Evolutionary conservation across 2,329 filamentous ascomycete genomes (phyloP), one percentile per base, ranked within the genome.

Genomic region (Teratosphaeria pseudoeucalypti): DNA sequence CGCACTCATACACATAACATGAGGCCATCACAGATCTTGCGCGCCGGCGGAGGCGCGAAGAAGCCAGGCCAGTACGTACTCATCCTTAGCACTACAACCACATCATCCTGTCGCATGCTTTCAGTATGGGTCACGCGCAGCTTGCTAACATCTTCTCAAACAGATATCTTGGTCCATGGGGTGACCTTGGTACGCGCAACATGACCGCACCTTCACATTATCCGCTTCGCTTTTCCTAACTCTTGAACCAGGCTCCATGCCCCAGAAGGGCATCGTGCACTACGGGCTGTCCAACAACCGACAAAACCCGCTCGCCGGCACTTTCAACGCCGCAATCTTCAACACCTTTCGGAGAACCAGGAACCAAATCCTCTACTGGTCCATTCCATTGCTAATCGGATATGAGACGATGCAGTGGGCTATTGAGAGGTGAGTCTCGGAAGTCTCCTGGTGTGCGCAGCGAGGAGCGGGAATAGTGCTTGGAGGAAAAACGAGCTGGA

Each of bases 351-450:
- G 94, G 76, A 86, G 94, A 71, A 89, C 88, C 78, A 86, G 85
- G 75, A 77, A 82, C 68, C 94, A 97, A 82, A 85, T 95, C 68
- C 85, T 97, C 68, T 99, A 92, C 83, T 86, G 92, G 77, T 82
- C 86, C 29, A 89, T 94, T 61, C 88, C 92, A 47, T 78, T 96
- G 68, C 70, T 94, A 65, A 76, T 81, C 67, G 91, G 83, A 67
- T 99, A 97, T 80, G 85, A 86, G 73, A 73, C 85, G 66, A 89
- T 97, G 87, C 78, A 88, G 74, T 99, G 94, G 94, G 92, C 94
- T 66, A 87, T 84, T 71, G 86, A 96, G 79, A 85, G 86, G 94
- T 97, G 83, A 69, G 85, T 78, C 16, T 10, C 27, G 16, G 11
- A 49, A n/a, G 23, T 6, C 29, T 34, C 34, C 5, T 29, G 32